Base-by-base conservation (phyloP, 2,329 filamentous ascomycete genomes). In the Purpureocillium takamizusanense region DNA sequence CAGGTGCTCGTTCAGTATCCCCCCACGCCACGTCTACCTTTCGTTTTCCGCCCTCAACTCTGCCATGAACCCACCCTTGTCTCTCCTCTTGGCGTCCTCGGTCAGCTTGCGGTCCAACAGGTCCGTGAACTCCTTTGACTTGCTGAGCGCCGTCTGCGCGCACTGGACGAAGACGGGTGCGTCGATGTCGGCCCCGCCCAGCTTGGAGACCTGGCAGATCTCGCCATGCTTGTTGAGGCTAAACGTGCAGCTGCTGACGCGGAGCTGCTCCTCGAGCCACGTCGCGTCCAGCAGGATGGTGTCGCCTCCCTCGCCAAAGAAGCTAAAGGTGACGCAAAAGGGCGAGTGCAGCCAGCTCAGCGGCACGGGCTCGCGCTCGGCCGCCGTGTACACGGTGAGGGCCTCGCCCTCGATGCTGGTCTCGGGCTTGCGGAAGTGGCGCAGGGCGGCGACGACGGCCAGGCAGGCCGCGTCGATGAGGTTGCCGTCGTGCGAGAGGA, bases 331-430 rank as follows among this genome's bases (percentile, higher is more conserved):
- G 33, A 95, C 73, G 55, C 89, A 94, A 39, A 95, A 82, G 1
- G 92, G 92, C 50, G 86, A 84, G 63, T 97, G 92, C 47, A 95
- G 76, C 69, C 95, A 86, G 51, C 86, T 88, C 44, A 98, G 70
- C 34, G 87, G 81, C 33, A 95, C 86, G 0, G 90, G 90, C 46
- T 95, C 89, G 46, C 92, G 75, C 66, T 98, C 90, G 11, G 84
- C 79, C 3, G 83, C 63, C 2, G 82, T 85, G 63, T 90, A 94
- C 32, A 97, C 78, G 2, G 84, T 94, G 46, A 95, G 76, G 23
- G 78, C 76, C 51, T 89, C 88, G 41, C 86, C 87, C 51, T 88
- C 82, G 27, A 95, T 85, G 50, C 81, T 81, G 6, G 89, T 86
- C 57, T 97, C 92, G 2, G 88, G 89, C 54, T 89, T 82, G 45